phyloP scores from a whole-genome alignment of 192 early-diverging fungal genomes.

The Obelidium mucronatum region DNA sequence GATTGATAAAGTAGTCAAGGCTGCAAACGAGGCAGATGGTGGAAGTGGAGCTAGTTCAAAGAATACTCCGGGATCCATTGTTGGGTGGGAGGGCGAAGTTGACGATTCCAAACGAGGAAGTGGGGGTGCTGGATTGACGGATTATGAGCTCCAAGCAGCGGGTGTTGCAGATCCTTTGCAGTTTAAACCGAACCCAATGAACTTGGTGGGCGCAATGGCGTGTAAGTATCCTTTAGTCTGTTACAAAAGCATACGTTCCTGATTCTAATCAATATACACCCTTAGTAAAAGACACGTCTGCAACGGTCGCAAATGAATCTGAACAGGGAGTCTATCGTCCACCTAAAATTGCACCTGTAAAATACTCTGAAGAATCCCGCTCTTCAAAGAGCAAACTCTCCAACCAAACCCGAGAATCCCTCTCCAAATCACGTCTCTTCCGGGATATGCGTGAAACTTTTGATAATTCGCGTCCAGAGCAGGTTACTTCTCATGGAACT shows the following conservation, averaged over 20 bases:
- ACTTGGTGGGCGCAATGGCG: constrained; percentile 54
- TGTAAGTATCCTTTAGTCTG: not conserved
- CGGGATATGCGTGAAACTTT: constrained; percentile 34
- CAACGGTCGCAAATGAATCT: constrained; percentile 1
- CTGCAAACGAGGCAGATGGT: constrained; percentile 42
- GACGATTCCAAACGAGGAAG: constrained; percentile 8
- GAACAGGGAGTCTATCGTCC: constrained; percentile 80
- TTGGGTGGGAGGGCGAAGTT: constrained; percentile 21
- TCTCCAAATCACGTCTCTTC: constrained; percentile 33
- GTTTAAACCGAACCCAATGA: constrained; percentile 89
- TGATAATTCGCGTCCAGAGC: constrained; percentile 31
- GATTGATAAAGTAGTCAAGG: constrained; percentile 90
- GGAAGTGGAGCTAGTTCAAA: not conserved
- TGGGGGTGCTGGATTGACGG: not conserved
- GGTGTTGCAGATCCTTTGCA: constrained; percentile 71
- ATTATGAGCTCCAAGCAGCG: constrained; percentile 12
- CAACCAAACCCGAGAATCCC: constrained; percentile 5
- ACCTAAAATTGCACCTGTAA: constrained; percentile 84
- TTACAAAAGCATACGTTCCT: not conserved
- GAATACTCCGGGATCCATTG: constrained; percentile 14
- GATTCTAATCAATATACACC: too few relatives aligned
- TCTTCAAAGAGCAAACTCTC: constrained; percentile 51
- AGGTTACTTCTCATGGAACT: constrained; percentile 36
- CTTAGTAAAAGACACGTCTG: too few relatives aligned
- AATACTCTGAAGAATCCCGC: constrained; percentile 76